Evolutionary conservation across 2,329 filamentous ascomycete genomes (phyloP).

Genomic region (Allantophomopsis lycopodina): DNA sequence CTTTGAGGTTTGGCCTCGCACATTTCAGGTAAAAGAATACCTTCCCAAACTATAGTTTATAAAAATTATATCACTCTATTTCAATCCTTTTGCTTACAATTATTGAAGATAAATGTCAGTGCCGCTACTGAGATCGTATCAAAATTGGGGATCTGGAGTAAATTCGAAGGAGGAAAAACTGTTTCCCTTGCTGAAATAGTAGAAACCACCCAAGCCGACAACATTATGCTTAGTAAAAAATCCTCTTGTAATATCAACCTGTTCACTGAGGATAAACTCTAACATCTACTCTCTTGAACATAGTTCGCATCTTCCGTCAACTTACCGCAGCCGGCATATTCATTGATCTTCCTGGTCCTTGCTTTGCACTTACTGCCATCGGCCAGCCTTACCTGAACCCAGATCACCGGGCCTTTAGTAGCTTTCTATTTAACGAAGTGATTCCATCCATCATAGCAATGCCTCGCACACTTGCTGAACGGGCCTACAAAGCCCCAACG

Average conservation of each 20-base stretch:
- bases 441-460: constrained; percentile 10
- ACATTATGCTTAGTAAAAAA: too few relatives aligned
- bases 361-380: constrained; percentile 6
- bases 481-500: constrained; percentile 10
- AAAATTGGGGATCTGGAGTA: too few relatives aligned
- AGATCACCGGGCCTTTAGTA: constrained; percentile 10
- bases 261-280: too few relatives aligned
- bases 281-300: too few relatives aligned
- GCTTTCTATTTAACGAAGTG: constrained; percentile 9
- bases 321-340: constrained; percentile 8
- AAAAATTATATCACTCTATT: background rate
- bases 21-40: constrained; percentile 7
- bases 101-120: too few relatives aligned
- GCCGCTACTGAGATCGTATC: too few relatives aligned
- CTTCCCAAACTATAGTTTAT: background rate
- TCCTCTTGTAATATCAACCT: too few relatives aligned
- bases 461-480: constrained; percentile 8
- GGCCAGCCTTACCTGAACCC: constrained; percentile 8
- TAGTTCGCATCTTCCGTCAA: too few relatives aligned
- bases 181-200: too few relatives aligned
- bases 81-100: too few relatives aligned
- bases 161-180: too few relatives aligned
- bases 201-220: too few relatives aligned
- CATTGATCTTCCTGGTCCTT: constrained; percentile 4
- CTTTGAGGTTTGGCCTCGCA: constrained; percentile 11